Base-by-base conservation (phyloP, 176 grass and related monocot species). In the Avena sativa region DNA sequence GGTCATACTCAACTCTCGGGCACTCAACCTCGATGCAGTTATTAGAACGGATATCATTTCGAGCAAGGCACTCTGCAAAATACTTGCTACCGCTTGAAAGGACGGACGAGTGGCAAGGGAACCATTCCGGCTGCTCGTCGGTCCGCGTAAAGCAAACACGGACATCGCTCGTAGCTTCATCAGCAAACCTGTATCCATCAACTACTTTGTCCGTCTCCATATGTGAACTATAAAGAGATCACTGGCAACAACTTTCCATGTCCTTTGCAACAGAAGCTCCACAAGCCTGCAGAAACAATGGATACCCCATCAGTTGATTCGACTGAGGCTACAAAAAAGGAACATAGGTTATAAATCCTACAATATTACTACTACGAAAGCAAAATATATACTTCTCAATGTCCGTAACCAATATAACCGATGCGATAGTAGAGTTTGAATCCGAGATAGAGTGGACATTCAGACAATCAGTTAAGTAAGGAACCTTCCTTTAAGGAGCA, bases 51-150 rank as follows among this genome's bases (percentile, higher is more conserved):
- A 81, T 62, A 77, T 84, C 73, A 76, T 79, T 86, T 57, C 59
- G 79, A 25, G 82, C 73, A 78, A 98, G 83, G 47, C 47, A 74
- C 8, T 94, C 76, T 11, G 89, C 55, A 68, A 98, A 96, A 78
- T 86, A 94, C 61, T 91, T 92, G 89, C 92, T 93, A n/a, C 89
- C 81, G 78, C 53, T 30, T 16, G 61, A 78, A 20, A 98, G 84
- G 76, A 96, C 63, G 20, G 71, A 52, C 53, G 94, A 98, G 81
- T 96, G 97, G 82, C 97, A 98, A 77, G 79, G 78, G 76, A 98
- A 90, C 85, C 85, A 85, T 68, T 91, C 81, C 20, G 86, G 84
- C 57, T 86, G 90, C 57, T 85, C 87, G 60, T 87, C 86, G 28
- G 38, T 40, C 73, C 86, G 38, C 72, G 44, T 92, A 53, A 98